Conservation (phyloP, 2,329 filamentous ascomycete species). For the Teratosphaeria epicoccoides region DNA sequence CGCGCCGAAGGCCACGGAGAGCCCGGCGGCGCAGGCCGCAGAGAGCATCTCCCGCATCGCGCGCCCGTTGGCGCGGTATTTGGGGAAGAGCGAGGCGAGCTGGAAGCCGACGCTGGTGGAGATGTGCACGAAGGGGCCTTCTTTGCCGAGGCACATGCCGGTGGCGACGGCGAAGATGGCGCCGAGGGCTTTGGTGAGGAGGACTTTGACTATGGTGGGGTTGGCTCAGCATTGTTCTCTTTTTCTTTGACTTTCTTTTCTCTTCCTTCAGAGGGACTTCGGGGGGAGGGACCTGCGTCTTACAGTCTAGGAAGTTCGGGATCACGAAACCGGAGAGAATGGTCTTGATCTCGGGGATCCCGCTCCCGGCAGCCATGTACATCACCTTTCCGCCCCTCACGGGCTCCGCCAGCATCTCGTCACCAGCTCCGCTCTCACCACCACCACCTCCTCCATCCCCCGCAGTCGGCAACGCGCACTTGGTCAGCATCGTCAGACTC, state of each 20-base stretch:
- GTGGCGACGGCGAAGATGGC: conserved; percentile 49
- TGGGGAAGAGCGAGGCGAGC: conserved; percentile 42
- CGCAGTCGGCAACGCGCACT: conserved; percentile 39
- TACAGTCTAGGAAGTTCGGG: conserved; percentile 45
- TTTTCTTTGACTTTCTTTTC: no score
- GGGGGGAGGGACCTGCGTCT: conserved; percentile 10
- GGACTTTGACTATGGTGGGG: conserved; percentile 34
- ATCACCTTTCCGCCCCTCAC: conserved; percentile 38
- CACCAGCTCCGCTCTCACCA: no score
- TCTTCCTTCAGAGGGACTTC: no score
- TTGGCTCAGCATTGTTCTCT: no score
- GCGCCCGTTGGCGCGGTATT: conserved; percentile 47
- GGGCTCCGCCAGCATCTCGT: conserved; percentile 9
- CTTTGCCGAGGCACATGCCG: conserved; percentile 51
- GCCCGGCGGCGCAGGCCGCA: conserved; percentile 46
- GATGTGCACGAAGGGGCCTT: conserved; percentile 53
- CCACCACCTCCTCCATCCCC: no score
- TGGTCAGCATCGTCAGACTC: conserved; percentile 41
- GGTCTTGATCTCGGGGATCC: conserved; percentile 53
- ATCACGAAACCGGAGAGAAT: conserved; percentile 52
- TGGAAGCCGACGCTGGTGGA: conserved; percentile 48
- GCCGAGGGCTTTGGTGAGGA: conserved; percentile 48
- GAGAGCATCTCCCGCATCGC: conserved; percentile 50
- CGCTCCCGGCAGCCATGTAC: conserved; percentile 49
- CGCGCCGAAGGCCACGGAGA: conserved; percentile 52